Evolutionary conservation across 306 rosid species (phyloP), one percentile per base, ranked within the genome.

Genomic region (Begonia fuchsioides): DNA sequence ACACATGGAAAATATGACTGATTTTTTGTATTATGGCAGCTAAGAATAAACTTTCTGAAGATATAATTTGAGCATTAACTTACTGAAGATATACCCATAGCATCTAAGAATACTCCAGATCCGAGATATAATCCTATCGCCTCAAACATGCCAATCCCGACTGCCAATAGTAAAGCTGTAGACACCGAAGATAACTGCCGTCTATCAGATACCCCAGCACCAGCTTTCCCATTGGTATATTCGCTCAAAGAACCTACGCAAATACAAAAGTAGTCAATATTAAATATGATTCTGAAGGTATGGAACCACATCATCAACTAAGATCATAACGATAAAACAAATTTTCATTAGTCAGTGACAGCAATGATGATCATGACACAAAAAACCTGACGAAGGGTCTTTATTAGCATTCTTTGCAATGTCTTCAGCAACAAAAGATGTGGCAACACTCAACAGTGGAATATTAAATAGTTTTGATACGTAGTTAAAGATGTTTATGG

Each of bases 391-490:
- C 70, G 59, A 26, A 66, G 88, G 66, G 39, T 49, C 55, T 43
- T 62, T 51, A 45, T 39, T 44, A 51, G 72, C 69, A 62, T 54
- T 17, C 57, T 79, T 85, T 18, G 94, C 75, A 51, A 90, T 63
- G 69, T 90, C 98, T 62, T 90, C 87, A 35, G 95, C 98, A 55
- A 90, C 98, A 57, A 90, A 90, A 52, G 98, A 85, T 48, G 98
- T 85, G 32, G 98, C 79, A 50, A 90, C 79, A 59, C 98, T 79
- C 18, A 90, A 85, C 48, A 90, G 87, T 38, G 98, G 98, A 57
- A 90, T 81, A 44, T 90, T 90, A 56, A 90, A 90, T 13, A 90
- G 82, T 75, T 90, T 85, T 3, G 98, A 81, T 40, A 85, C 38
- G 61, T 79, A 79, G 72, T 85, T 90, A 68, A 90, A 85, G 58